Percentiles rank a stretch among this genome's conserved stretches.
These are phyloP conservation scores for Alternaria gansuensis DNA, from an alignment of 2,329 filamentous ascomycete species.

Conservation along the genomic window DNA sequence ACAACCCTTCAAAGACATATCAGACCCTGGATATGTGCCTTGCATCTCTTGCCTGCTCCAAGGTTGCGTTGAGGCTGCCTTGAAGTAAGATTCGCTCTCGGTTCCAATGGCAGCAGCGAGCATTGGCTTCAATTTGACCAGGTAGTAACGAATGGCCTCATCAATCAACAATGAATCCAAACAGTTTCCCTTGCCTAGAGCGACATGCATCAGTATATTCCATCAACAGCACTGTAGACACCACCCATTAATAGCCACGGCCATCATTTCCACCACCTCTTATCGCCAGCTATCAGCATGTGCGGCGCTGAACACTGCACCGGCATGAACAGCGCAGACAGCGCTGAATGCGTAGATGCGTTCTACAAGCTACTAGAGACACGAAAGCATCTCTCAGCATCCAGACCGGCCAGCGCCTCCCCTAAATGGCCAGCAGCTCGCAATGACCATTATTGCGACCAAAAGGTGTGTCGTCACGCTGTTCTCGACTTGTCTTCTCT, in stretches of 20 bases:
- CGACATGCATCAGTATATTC: neutral
- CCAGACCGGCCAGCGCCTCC: too few relatives aligned
- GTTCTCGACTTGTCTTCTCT: neutral
- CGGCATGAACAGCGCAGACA: neutral
- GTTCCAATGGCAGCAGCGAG: neutral
- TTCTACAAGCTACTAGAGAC: neutral
- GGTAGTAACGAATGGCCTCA: neutral
- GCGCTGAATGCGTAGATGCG: neutral
- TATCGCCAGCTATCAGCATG: neutral
- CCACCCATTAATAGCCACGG: neutral
- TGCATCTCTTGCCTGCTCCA: neutral
- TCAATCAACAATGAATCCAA: neutral
- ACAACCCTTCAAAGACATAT: neutral
- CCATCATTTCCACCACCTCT: neutral
- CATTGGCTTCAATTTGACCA: neutral
- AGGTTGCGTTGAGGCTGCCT: neutral
- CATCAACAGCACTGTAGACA: neutral
- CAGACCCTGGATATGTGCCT: neutral
- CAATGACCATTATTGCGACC: slow-evolving; percentile 7
- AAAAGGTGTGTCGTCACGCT: slow-evolving; percentile 1
- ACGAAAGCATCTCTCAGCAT: neutral
- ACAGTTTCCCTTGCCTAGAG: neutral
- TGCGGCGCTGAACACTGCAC: neutral
- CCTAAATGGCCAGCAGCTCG: slow-evolving; percentile 8
- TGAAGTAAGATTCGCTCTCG: neutral